Evolutionary conservation across 345 rosid species (phyloP).

Genomic region (Trapa bicornis): DNA sequence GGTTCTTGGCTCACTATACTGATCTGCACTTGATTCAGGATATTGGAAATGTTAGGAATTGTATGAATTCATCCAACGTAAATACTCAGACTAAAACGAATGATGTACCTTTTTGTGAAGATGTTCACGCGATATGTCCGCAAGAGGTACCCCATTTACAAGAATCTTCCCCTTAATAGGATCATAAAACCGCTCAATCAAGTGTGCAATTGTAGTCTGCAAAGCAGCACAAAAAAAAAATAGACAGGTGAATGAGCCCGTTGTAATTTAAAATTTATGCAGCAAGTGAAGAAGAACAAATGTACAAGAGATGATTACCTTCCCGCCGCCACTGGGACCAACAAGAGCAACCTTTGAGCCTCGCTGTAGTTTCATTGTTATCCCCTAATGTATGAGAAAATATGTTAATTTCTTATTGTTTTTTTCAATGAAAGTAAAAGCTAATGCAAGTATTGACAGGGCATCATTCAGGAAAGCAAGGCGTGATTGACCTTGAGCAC

Average conservation of each 20-base stretch:
- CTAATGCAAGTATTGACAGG: neutral
- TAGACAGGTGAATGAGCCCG: neutral
- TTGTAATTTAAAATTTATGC: neutral
- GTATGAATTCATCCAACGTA: neutral
- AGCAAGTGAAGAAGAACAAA: neutral
- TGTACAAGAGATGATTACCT: constrained; percentile 28
- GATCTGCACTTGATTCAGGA: constrained; percentile 26
- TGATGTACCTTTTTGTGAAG: constrained; percentile 58
- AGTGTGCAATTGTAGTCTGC: constrained; percentile 89
- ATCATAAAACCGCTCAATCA: constrained; percentile 87
- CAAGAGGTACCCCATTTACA: constrained; percentile 67
- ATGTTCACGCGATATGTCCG: constrained; percentile 64
- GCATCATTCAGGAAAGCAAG: neutral
- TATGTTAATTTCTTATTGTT: neutral
- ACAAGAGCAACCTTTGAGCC: constrained; percentile 90
- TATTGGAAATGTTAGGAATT: neutral
- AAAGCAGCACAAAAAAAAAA: neutral
- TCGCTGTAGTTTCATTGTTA: constrained; percentile 62
- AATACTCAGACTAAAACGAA: neutral
- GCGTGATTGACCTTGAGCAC: constrained; percentile 54
- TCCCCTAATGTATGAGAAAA: constrained; percentile 39
- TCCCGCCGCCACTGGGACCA: constrained; percentile 98
- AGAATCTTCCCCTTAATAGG: constrained; percentile 68
- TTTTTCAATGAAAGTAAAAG: neutral
- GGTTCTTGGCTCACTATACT: constrained; percentile 99